Conservation (phyloP, 345 rosid species). For the Psidium friedrichsthalianum region DNA sequence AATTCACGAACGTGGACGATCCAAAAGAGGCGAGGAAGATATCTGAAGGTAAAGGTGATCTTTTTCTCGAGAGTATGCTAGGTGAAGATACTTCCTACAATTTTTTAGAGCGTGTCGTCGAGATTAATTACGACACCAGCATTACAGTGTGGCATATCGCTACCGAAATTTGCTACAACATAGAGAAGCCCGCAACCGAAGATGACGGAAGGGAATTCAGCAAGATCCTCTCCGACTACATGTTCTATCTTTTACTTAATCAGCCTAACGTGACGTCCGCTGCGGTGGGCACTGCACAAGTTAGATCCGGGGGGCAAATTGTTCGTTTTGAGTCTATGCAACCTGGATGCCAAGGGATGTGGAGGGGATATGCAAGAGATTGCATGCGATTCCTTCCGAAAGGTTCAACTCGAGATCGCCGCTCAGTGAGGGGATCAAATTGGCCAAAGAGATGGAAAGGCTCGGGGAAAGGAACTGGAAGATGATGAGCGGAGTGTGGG, state of each 20-base stretch:
- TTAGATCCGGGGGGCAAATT: rapidly evolving
- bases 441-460: rapidly evolving
- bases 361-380: rapidly evolving
- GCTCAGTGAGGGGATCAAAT: rapidly evolving
- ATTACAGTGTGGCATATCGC: not conserved
- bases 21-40: rapidly evolving
- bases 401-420: too few relatives aligned
- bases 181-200: rapidly evolving
- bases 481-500: not conserved
- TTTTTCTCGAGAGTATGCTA: not conserved
- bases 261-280: not conserved
- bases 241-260: not conserved
- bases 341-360: not conserved
- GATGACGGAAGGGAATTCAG: rapidly evolving
- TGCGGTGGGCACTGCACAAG: rapidly evolving
- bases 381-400: too few relatives aligned
- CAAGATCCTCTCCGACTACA: not conserved
- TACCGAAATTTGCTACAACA: not conserved
- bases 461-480: not conserved
- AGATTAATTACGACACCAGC: rapidly evolving
- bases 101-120: rapidly evolving
- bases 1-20: rapidly evolving
- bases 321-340: too few relatives aligned
- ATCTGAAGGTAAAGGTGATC: not conserved
- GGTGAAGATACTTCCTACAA: too few relatives aligned